A percentile compares a stretch with the other conserved stretches of the same genome.
Evolutionary conservation across 2,329 filamentous ascomycete genomes (phyloP).

Genomic region (Diaporthe ampelina): DNA sequence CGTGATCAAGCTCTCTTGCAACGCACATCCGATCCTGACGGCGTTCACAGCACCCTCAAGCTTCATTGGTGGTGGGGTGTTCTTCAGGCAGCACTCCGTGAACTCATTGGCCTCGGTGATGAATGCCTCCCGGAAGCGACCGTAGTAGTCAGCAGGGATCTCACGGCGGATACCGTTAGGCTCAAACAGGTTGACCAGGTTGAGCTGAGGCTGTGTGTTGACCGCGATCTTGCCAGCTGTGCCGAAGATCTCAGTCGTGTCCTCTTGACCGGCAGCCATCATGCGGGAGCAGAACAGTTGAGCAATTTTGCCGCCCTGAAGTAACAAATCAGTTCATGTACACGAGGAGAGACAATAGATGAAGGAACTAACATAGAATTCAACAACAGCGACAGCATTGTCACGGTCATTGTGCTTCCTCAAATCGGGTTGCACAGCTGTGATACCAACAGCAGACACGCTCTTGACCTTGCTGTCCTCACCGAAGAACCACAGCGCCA

Average conservation of each 20-base stretch:
- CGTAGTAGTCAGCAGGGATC: constrained; percentile 31
- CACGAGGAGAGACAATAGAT: neutral
- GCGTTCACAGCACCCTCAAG: constrained; percentile 34
- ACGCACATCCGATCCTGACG: constrained; percentile 32
- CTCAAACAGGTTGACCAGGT: constrained; percentile 33
- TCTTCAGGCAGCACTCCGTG: constrained; percentile 34
- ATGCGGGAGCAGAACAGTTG: constrained; percentile 75
- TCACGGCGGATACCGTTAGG: constrained; percentile 25
- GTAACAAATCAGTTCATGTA: neutral
- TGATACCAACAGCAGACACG: constrained; percentile 69
- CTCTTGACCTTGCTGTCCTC: constrained; percentile 64
- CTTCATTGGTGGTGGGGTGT: constrained; percentile 35
- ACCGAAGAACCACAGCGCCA: constrained; percentile 75
- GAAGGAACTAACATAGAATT: constrained; percentile 61
- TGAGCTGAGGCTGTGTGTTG: constrained; percentile 66
- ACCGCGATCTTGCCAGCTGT: constrained; percentile 74
- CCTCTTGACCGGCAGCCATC: constrained; percentile 78
- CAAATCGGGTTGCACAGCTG: constrained; percentile 70
- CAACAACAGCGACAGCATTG: constrained; percentile 74
- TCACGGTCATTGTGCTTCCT: constrained; percentile 71
- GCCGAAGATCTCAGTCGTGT: constrained; percentile 77
- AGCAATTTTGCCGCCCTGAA: constrained; percentile 69
- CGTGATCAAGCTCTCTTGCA: constrained; percentile 37
- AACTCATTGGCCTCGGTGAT: constrained; percentile 41
- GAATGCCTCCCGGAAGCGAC: constrained; percentile 36